Conservation (phyloP, 805 yeast genomes). For the Barnettozyma pratensis region DNA sequence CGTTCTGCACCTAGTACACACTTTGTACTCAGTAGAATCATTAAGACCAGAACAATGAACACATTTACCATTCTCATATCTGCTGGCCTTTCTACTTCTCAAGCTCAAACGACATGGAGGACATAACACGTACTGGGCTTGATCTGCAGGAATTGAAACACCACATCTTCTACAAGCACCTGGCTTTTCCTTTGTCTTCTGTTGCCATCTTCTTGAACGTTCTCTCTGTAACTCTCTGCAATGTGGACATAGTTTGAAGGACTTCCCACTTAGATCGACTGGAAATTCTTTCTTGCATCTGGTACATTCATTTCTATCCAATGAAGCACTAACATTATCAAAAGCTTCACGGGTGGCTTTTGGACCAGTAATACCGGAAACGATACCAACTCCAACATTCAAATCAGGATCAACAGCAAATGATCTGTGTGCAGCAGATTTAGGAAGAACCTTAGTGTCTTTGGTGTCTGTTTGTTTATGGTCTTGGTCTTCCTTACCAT, state of each 20-base stretch:
- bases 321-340: slow-evolving; percentile 2
- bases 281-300: slow-evolving; percentile 58
- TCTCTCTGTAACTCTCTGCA: slow-evolving; percentile 62
- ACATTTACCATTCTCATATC: slow-evolving; percentile 61
- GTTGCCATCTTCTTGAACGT: slow-evolving; percentile 61
- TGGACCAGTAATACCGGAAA: slow-evolving; percentile 20
- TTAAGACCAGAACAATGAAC: slow-evolving; percentile 64
- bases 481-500: slow-evolving; percentile 54
- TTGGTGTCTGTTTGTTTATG: no score
- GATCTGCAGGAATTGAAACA: slow-evolving; percentile 43
- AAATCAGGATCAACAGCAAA: slow-evolving; percentile 22
- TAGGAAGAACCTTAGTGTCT: background rate
- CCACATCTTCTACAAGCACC: slow-evolving; percentile 49
- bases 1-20: slow-evolving; percentile 59
- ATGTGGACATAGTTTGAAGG: slow-evolving; percentile 55
- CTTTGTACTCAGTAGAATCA: slow-evolving; percentile 46
- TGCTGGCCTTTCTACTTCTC: slow-evolving; percentile 48
- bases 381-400: slow-evolving; percentile 22
- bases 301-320: slow-evolving; percentile 33
- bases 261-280: slow-evolving; percentile 30
- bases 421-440: slow-evolving; percentile 6
- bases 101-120: slow-evolving; percentile 52
- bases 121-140: slow-evolving; percentile 51
- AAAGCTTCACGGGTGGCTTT: slow-evolving; percentile 8
- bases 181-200: slow-evolving; percentile 49